Evolutionary conservation across 2,329 filamentous ascomycete species (phyloP).

Genomic region (Pyrenophora teres): DNA sequence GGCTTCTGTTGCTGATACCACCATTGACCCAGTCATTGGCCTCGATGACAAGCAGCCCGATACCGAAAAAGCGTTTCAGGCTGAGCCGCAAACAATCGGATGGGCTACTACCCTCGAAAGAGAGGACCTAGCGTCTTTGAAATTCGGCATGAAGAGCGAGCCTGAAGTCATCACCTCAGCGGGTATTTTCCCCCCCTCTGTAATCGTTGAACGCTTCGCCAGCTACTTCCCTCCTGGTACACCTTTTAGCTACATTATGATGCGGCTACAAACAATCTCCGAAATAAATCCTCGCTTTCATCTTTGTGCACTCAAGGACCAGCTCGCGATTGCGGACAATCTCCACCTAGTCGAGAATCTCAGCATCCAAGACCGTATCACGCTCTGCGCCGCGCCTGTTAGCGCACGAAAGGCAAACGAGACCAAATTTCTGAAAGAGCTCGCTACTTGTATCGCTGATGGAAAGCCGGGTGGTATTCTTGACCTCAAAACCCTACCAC

Average conservation of each 20-base stretch:
- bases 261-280: conserved; percentile 73
- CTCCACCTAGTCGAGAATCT: conserved; percentile 73
- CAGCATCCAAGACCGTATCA: conserved; percentile 73
- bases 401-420: conserved; percentile 56
- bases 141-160: conserved; percentile 65
- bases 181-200: conserved; percentile 73
- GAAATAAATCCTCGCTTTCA: conserved; percentile 69
- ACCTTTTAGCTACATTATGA: conserved; percentile 81
- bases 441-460: conserved; percentile 72
- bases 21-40: conserved; percentile 19
- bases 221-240: conserved; percentile 80
- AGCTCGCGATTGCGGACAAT: conserved; percentile 69
- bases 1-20: conserved; percentile 4
- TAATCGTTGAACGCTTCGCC: conserved; percentile 75
- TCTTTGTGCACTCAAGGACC: conserved; percentile 67
- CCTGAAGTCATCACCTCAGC: conserved; percentile 71
- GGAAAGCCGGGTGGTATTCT: conserved; percentile 70
- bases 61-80: neutral
- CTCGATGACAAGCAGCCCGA: conserved; percentile 24
- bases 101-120: conserved; percentile 78
- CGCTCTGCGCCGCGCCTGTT: conserved; percentile 74
- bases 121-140: conserved; percentile 68
- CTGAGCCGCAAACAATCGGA: conserved; percentile 57
- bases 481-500: conserved; percentile 69
- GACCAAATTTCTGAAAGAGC: conserved; percentile 60